Percentiles rank a stretch among this genome's conserved stretches.
Evolutionary conservation across 2,329 filamentous ascomycete species (phyloP).

Genomic region (Penicillium sp.): DNA sequence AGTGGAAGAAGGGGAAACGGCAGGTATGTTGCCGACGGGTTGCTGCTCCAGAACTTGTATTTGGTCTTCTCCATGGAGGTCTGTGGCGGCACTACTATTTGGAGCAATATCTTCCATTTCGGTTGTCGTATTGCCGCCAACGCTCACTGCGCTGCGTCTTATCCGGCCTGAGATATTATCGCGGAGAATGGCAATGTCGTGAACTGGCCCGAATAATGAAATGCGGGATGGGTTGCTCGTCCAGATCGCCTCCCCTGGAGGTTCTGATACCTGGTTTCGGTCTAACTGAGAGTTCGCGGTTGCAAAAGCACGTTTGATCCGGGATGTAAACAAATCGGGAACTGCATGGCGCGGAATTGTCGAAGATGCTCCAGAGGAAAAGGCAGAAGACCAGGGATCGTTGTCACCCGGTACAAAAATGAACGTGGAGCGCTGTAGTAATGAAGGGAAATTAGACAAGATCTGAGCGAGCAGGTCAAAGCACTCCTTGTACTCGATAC

Average conservation of each 20-base stretch:
- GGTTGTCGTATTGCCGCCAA: constrained; percentile 54
- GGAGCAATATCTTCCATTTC: constrained; percentile 33
- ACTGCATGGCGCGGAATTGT: constrained; percentile 60
- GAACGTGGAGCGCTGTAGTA: constrained; percentile 81
- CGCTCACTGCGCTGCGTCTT: constrained; percentile 74
- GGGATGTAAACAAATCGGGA: constrained; percentile 87
- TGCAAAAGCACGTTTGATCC: constrained; percentile 80
- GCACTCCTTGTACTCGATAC: constrained; percentile 95
- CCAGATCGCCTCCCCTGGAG: constrained; percentile 79
- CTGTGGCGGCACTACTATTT: constrained; percentile 30
- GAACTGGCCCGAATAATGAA: constrained; percentile 81
- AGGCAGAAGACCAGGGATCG: constrained; percentile 93
- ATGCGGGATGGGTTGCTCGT: constrained; percentile 84
- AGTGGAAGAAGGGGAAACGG: constrained; percentile 31
- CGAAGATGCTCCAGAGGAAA: constrained; percentile 57
- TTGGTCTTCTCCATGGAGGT: constrained; percentile 34
- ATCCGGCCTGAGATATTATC: constrained; percentile 85
- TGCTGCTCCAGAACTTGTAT: constrained; percentile 27
- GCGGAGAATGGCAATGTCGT: constrained; percentile 85
- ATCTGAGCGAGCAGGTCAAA: constrained; percentile 86
- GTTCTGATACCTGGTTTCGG: constrained; percentile 52
- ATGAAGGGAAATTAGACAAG: constrained; percentile 79
- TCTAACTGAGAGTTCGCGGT: constrained; percentile 74
- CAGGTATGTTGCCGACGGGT: constrained; percentile 19
- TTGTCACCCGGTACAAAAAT: constrained; percentile 95